These are phyloP conservation scores for Pichia sp. DNA, from an alignment of 1,139 yeast genomes.

Conservation along the genomic window DNA sequence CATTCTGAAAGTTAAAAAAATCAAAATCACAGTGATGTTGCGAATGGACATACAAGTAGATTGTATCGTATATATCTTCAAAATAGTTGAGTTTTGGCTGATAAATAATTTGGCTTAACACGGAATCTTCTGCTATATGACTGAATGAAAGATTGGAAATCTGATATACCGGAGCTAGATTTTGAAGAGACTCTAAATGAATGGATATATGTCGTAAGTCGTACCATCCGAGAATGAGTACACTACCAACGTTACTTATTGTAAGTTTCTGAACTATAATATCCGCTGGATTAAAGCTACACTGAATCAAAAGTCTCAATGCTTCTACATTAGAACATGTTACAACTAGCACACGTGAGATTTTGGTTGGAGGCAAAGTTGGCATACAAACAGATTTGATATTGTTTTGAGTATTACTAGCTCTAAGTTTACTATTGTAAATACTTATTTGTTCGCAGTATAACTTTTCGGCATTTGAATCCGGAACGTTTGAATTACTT, in stretches of 20 bases:
- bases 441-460: too few species aligned
- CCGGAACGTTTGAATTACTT: too few species aligned
- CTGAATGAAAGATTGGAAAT: slow-evolving; percentile 12
- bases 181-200: slow-evolving; percentile 19
- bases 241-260: slow-evolving; percentile 3
- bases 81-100: slow-evolving; percentile 23
- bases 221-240: slow-evolving; percentile 27
- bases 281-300: slow-evolving; percentile 5
- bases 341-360: slow-evolving; percentile 10
- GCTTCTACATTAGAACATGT: slow-evolving; percentile 3
- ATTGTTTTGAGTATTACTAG: background rate
- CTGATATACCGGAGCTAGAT: slow-evolving; percentile 11
- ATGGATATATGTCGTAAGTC: slow-evolving; percentile 22
- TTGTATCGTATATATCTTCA: slow-evolving; percentile 23
- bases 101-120: slow-evolving; percentile 14
- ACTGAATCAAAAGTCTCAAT: background rate
- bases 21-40: background rate
- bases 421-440: background rate
- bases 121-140: slow-evolving; percentile 12
- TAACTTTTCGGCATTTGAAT: too few species aligned
- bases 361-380: background rate
- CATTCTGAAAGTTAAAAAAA: slow-evolving; percentile 17
- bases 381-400: background rate
- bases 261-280: slow-evolving; percentile 11
- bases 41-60: slow-evolving; percentile 19